Conservation (phyloP, 306 rosid species). For the Fragaria ananassa region DNA sequence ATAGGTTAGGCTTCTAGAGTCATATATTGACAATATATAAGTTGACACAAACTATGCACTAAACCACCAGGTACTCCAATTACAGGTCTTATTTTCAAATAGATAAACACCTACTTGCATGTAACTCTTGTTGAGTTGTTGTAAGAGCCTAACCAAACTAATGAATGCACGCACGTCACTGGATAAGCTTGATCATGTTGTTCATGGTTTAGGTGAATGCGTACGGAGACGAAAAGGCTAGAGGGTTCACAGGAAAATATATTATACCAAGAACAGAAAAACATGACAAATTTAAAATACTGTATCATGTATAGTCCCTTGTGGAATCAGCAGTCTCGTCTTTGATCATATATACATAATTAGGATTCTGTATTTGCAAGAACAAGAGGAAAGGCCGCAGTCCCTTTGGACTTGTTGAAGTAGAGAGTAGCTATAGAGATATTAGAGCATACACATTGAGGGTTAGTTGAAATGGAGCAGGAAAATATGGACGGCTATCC, state of each 20-base stretch:
- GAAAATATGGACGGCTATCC: background rate
- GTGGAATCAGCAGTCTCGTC: background rate
- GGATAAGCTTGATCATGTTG: background rate
- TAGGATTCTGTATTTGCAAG: background rate
- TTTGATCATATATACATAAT: background rate
- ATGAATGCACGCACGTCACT: background rate
- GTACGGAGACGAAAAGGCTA: background rate
- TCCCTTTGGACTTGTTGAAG: background rate
- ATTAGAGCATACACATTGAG: background rate
- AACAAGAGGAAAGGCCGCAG: background rate
- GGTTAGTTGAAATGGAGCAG: constrained; percentile 15
- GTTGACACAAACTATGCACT: no score
- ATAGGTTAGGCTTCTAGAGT: background rate
- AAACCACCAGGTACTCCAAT: no score
- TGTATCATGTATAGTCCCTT: background rate
- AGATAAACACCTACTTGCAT: background rate
- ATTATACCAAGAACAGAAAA: background rate
- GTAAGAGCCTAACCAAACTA: background rate
- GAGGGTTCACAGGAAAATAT: background rate
- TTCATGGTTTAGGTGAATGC: constrained; percentile 9
- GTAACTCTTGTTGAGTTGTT: background rate
- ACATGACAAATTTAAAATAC: background rate
- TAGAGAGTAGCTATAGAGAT: background rate
- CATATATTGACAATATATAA: no score
- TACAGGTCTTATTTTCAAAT: background rate